These are phyloP conservation scores for Pyricularia sp. DNA, from an alignment of 2,329 filamentous ascomycete species.

Conservation along the genomic window DNA sequence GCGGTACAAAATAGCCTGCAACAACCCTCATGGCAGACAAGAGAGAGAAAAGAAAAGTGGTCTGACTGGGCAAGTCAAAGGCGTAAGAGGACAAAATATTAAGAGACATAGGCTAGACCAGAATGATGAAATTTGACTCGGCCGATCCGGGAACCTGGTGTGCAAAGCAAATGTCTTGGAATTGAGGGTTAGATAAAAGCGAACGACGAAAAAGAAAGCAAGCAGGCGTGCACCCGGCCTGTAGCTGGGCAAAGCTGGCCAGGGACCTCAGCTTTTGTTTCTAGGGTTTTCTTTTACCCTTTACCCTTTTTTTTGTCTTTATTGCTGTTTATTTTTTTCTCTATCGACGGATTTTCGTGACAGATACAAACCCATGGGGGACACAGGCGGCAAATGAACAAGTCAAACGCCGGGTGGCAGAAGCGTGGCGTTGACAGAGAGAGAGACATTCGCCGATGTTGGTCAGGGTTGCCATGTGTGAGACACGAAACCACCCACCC, in stretches of 20 bases:
- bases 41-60: background rate
- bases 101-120: background rate
- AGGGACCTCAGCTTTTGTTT: background rate
- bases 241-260: background rate
- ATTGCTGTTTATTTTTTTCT: background rate
- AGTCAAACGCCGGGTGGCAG: no score
- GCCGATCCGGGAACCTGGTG: background rate
- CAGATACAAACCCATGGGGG: no score
- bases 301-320: background rate
- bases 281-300: background rate
- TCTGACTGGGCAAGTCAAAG: background rate
- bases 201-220: background rate
- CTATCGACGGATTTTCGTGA: no score
- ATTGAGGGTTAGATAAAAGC: background rate
- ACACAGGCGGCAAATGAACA: no score
- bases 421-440: background rate
- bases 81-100: background rate
- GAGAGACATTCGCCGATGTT: background rate
- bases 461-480: background rate
- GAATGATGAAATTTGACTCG: background rate
- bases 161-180: background rate
- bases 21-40: background rate
- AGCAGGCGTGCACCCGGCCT: background rate
- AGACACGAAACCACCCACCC: background rate
- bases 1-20: no score